Percentiles rank a stretch among this genome's conserved stretches.
Evolutionary conservation across 2,329 filamentous ascomycete genomes (phyloP).

Genomic region (Cordyceps militaris): DNA sequence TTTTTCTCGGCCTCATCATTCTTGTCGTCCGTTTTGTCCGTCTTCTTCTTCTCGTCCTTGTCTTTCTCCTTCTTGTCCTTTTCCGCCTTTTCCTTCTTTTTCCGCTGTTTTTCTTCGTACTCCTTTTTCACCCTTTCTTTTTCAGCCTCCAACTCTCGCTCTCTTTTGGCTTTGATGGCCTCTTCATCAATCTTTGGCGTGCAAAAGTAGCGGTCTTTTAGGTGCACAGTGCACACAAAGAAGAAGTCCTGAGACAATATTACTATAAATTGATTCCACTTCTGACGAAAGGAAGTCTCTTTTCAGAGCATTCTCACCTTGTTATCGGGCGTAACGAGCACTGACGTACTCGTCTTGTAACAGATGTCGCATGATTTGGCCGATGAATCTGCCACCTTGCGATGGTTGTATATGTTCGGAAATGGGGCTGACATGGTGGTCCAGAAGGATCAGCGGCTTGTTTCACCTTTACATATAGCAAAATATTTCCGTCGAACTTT

Average conservation of each 20-base stretch:
- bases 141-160: slow-evolving; percentile 59
- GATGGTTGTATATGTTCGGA: slow-evolving; percentile 75
- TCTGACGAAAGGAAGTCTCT: not conserved
- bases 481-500: not conserved
- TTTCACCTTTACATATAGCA: not conserved
- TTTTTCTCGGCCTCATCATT: slow-evolving; percentile 32
- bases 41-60: slow-evolving; percentile 38
- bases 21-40: slow-evolving; percentile 33
- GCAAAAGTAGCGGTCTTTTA: slow-evolving; percentile 79
- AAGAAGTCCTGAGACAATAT: slow-evolving; percentile 63
- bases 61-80: slow-evolving; percentile 46
- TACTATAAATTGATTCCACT: not conserved
- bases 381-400: slow-evolving; percentile 77
- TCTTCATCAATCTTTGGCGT: slow-evolving; percentile 64
- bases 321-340: slow-evolving; percentile 82
- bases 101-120: slow-evolving; percentile 65
- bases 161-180: slow-evolving; percentile 51
- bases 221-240: slow-evolving; percentile 76
- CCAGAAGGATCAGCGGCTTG: not conserved
- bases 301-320: slow-evolving; percentile 50
- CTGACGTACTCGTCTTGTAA: slow-evolving; percentile 79
- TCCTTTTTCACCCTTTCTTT: slow-evolving; percentile 63
- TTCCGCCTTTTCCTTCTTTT: slow-evolving; percentile 62
- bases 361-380: slow-evolving; percentile 85
- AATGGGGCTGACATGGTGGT: slow-evolving; percentile 42